Evolutionary conservation across 805 yeast species (phyloP), one percentile per base, ranked within the genome.

Genomic region (Spathaspora passalidarum): DNA sequence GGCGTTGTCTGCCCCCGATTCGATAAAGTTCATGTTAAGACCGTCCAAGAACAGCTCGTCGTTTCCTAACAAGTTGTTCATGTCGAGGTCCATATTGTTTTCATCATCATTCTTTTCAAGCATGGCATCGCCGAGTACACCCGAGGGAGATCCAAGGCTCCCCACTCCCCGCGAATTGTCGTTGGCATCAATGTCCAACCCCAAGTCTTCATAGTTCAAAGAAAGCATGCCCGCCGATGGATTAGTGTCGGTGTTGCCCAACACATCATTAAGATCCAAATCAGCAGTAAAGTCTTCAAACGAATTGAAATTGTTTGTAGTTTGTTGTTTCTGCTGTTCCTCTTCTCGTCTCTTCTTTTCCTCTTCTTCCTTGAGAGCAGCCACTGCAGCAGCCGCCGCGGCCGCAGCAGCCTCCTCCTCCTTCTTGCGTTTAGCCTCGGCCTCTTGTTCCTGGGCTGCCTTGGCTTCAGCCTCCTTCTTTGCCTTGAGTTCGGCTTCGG

Each of bases 31-130:
- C 73, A 69, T 69, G 47, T 70, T 68, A 37, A 72, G 55, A 5
- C 73, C 77, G 46, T 72, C 75, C 17, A 72, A 53, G n/a, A 69
- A 54, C 62, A 66, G 68, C 49, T 66, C 72, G 46, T 66, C 71
- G 45, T 62, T 69, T 4, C 66, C 73, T 22, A 70, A 51, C 38
- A 69, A 53, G 38, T 65, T 66, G 50, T 71, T 66, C 60, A 56
- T 56, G 40, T 56, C 54, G 29, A 50, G 46, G 44, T 50, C 54
- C 40, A 41, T 38, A 13, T 14, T 38, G 17, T 21, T 42, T 6
- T 22, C 41, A 18, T 59, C 61, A 44, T 46, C 39, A 29, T 29
- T 6, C 5, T 29, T 29, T 23, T 54, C 50, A 16, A 48, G 42
- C 43, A 57, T 45, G 4, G 26, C 47, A 22, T 37, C 22, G 5